Conservation (phyloP, 305 asterid genomes). For the Plantago coronopus region DNA sequence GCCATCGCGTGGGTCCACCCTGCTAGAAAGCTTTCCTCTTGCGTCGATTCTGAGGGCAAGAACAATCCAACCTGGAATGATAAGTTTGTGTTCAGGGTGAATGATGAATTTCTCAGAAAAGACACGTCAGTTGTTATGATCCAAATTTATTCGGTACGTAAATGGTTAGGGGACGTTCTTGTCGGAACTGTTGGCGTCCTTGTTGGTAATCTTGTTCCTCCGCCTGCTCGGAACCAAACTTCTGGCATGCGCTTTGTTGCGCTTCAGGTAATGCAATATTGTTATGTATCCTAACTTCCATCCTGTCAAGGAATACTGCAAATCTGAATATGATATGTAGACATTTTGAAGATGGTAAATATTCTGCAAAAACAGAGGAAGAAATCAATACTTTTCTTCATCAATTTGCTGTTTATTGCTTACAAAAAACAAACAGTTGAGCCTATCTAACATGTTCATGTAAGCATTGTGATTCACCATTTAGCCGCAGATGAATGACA, state of each 20-base stretch:
- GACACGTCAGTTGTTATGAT: constrained; percentile 82
- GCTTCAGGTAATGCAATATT: constrained; percentile 49
- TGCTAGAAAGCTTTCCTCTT: constrained; percentile 50
- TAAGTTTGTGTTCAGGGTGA: constrained; percentile 81
- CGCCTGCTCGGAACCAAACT: constrained; percentile 31
- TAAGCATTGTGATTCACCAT: too few species aligned
- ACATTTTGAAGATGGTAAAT: not conserved
- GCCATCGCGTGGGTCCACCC: constrained; percentile 77
- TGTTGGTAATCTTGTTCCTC: constrained; percentile 71
- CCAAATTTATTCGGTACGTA: constrained; percentile 42
- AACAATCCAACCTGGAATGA: constrained; percentile 88
- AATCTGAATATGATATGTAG: not conserved
- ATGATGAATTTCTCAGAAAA: constrained; percentile 58
- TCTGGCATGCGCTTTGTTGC: constrained; percentile 80
- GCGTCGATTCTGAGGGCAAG: constrained; percentile 55
- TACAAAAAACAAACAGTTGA: too few species aligned
- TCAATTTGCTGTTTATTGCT: too few species aligned
- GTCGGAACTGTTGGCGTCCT: constrained; percentile 77
- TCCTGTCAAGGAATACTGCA: not conserved
- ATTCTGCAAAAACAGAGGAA: too few species aligned
- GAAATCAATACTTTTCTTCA: too few species aligned
- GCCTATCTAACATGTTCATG: too few species aligned
- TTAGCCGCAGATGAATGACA: too few species aligned
- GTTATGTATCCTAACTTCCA: too few species aligned
- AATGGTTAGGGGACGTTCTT: constrained; percentile 55